Base-by-base conservation (phyloP, 345 rosid species). In the Iberis pinnata region DNA sequence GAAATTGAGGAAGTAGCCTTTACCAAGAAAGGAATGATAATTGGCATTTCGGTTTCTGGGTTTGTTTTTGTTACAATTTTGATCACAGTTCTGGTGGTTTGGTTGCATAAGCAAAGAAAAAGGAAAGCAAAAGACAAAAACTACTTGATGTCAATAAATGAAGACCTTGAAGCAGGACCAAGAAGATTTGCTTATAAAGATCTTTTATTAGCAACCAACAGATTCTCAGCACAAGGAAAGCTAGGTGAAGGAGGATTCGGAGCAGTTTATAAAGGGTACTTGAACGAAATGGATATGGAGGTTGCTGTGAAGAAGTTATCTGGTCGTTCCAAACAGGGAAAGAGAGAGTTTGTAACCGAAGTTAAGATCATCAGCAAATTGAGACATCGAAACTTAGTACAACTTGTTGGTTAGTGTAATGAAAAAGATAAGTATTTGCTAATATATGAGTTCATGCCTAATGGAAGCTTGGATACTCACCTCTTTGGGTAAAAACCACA, bases 281-380 rank as follows among this genome's bases (percentile, higher is more conserved):
- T 70, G 1, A 20, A 38, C 18, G 77, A 61, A 27, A 31, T 47
- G 4, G 56, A 57, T 16, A 65, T 53, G 35, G 7, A 39, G 18
- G 58, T 77, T 17, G 82, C 78, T 0, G 78, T 75, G 13, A 80
- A 80, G 63, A 75, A 56, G 45, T 45, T 76, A 4, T 70, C 76
- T 9, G 60, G 61, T 18, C 58, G 66, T 0, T 74, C 78, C 1
- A 68, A 22, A 14, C 78, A 70, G n/a, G 82, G 76, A 9, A 62
- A 56, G 56, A 73, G 53, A 25, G 75, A 77, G 58, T 80, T 72
- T 12, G 12, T 77, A 3, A 60, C 72, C 12, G 77, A 74, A 49
- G 70, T 77, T 40, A 71, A 58, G 65, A 47, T 68, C 20, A 65
- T 77, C 50, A 61, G 74, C 64, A 48, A 29, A n/a, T 22, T 77